Evolutionary conservation across 1,284 basidiomycete genomes (phyloP).

Genomic region (Naganishia albida): DNA sequence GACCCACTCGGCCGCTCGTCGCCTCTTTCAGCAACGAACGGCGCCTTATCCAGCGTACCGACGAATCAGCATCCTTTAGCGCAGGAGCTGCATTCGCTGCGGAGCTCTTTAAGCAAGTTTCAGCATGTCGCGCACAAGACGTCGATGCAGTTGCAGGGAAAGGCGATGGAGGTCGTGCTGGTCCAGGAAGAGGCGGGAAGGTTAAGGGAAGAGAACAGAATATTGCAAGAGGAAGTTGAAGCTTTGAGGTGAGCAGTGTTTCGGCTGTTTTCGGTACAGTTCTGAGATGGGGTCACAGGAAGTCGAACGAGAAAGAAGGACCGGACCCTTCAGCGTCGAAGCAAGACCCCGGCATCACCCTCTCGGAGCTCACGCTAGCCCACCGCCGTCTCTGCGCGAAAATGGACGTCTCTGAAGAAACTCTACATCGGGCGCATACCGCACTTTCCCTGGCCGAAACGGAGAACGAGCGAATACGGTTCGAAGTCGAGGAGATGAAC

Average conservation of each 20-base stretch:
- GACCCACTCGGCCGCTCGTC: conserved; percentile 9
- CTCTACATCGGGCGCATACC: conserved; percentile 37
- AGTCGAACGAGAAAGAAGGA: not conserved
- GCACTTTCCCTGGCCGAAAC: conserved; percentile 55
- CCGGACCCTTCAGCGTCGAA: not conserved
- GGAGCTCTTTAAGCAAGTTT: conserved; percentile 65
- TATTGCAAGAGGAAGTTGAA: conserved; percentile 45
- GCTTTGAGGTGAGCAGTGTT: conserved; percentile 44
- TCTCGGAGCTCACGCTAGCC: conserved; percentile 52
- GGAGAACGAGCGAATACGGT: conserved; percentile 62
- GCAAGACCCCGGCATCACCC: conserved; percentile 38
- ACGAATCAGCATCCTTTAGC: conserved; percentile 61
- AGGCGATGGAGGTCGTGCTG: conserved; percentile 48
- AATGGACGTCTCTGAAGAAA: conserved; percentile 48
- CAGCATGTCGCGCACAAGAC: conserved; percentile 54
- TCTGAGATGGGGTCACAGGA: not conserved
- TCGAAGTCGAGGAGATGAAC: conserved; percentile 59
- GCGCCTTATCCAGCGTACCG: not conserved
- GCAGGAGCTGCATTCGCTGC: conserved; percentile 65
- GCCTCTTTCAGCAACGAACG: not conserved
- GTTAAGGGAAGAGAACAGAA: conserved; percentile 47
- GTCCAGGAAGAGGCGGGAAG: conserved; percentile 47
- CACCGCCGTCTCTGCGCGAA: conserved; percentile 52
- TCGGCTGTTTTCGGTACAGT: not conserved
- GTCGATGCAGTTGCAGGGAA: conserved; percentile 52